phyloP scores from a whole-genome alignment of 1,139 yeast species.

The Diutina neorugosa region DNA sequence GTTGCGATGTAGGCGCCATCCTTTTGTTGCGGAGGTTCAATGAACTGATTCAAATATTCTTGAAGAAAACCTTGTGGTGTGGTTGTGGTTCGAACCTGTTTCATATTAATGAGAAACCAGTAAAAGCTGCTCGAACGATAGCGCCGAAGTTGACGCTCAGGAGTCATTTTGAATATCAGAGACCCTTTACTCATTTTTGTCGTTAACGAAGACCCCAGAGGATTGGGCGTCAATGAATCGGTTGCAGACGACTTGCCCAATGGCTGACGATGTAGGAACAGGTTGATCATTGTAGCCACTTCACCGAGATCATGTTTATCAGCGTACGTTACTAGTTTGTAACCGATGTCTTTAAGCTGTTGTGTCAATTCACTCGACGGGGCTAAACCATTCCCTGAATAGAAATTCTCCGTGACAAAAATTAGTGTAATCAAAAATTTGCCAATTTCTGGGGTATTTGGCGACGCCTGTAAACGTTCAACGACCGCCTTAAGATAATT shows the following conservation, averaged over 20 bases:
- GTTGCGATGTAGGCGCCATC: background rate
- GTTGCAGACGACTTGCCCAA: background rate
- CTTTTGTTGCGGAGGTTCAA: background rate
- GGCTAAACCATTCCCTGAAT: background rate
- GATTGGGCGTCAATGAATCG: background rate
- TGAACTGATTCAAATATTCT: background rate
- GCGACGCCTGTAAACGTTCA: background rate
- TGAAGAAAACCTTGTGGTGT: background rate
- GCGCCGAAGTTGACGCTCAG: background rate
- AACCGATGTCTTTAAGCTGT: background rate
- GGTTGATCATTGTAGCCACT: background rate
- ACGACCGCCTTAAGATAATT: background rate
- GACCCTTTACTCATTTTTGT: background rate
- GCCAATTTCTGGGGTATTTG: background rate
- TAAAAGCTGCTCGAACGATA: background rate
- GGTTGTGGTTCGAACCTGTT: background rate
- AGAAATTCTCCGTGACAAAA: background rate
- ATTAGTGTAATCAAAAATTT: background rate
- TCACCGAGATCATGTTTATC: background rate
- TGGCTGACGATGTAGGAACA: background rate
- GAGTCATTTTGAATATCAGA: background rate
- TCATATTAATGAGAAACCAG: background rate
- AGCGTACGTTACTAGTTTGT: background rate
- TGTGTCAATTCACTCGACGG: background rate
- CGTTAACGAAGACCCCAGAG: background rate